Conservation (phyloP, 805 yeast genomes). For the Myxozyma mucilagina region DNA sequence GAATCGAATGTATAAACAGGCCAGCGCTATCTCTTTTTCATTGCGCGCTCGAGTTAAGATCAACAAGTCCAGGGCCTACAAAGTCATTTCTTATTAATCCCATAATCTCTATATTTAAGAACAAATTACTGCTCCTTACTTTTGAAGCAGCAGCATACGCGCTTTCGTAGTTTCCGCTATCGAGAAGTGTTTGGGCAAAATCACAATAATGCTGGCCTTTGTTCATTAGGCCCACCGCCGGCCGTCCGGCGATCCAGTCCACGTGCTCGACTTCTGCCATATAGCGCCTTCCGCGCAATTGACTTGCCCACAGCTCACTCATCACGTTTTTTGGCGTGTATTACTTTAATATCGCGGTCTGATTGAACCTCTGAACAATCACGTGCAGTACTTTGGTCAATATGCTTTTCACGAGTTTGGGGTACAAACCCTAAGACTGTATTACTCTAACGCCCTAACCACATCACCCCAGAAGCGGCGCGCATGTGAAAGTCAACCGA, state of each 20-base stretch:
- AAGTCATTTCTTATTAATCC: not conserved
- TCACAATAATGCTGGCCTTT: not conserved
- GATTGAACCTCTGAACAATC: not conserved
- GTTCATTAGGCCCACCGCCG: not conserved
- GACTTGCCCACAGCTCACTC: not conserved
- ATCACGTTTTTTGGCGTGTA: not conserved
- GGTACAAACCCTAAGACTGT: not conserved
- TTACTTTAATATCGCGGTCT: not conserved
- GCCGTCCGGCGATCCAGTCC: not conserved
- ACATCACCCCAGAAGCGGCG: no score
- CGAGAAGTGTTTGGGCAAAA: not conserved
- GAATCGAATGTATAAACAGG: constrained; percentile 5
- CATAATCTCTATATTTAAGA: not conserved
- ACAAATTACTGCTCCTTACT: not conserved
- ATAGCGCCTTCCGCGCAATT: not conserved
- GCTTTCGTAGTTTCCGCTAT: constrained; percentile 1
- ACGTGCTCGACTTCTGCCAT: not conserved
- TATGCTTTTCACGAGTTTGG: not conserved
- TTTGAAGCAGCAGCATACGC: constrained; percentile 11
- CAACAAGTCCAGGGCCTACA: not conserved
- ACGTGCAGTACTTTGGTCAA: no score
- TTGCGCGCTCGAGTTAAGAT: not conserved
- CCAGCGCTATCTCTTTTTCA: not conserved
- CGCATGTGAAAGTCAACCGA: not conserved
- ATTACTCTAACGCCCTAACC: not conserved